These are phyloP conservation scores for Apiotrichum gracile DNA, from an alignment of 1,284 basidiomycete genomes.

Conservation along the genomic window DNA sequence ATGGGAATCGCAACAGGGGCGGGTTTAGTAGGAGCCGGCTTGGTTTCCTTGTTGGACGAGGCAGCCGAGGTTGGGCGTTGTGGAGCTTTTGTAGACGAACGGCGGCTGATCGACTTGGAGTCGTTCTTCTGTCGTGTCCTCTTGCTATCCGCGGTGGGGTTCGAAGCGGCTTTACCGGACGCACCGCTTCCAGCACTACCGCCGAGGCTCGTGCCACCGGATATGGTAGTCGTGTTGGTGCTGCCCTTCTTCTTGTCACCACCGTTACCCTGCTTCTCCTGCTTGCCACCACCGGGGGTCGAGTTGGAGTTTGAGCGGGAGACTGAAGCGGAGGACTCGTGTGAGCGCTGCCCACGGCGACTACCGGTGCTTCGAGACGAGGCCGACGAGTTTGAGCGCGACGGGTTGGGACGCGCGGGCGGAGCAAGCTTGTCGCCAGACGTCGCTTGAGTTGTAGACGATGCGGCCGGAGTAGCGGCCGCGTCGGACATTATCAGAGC, in stretches of 20 bases:
- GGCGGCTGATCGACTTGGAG: slow-evolving; percentile 10
- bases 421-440: slow-evolving; percentile 4
- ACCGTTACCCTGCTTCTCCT: neutral
- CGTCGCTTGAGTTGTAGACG: neutral
- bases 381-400: slow-evolving; percentile 22
- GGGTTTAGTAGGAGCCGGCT: slow-evolving; percentile 4
- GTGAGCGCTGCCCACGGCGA: slow-evolving; percentile 17
- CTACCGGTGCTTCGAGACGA: slow-evolving; percentile 23
- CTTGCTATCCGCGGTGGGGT: slow-evolving; percentile 6
- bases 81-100: slow-evolving; percentile 8
- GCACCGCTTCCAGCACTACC: slow-evolving; percentile 1
- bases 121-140: slow-evolving; percentile 17
- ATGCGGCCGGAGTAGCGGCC: neutral
- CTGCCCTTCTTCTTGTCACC: slow-evolving; percentile 23
- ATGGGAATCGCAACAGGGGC: slow-evolving; percentile 3
- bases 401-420: slow-evolving; percentile 6
- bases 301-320: slow-evolving; percentile 35
- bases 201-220: slow-evolving; percentile 32
- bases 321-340: slow-evolving; percentile 17
- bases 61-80: slow-evolving; percentile 11
- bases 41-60: slow-evolving; percentile 14
- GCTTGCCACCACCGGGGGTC: slow-evolving; percentile 1
- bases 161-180: neutral
- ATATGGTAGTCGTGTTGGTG: slow-evolving; percentile 37
- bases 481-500: slow-evolving; percentile 1